phyloP scores from a whole-genome alignment of 2,329 filamentous ascomycete species.

The Aureobasidium zeae region DNA sequence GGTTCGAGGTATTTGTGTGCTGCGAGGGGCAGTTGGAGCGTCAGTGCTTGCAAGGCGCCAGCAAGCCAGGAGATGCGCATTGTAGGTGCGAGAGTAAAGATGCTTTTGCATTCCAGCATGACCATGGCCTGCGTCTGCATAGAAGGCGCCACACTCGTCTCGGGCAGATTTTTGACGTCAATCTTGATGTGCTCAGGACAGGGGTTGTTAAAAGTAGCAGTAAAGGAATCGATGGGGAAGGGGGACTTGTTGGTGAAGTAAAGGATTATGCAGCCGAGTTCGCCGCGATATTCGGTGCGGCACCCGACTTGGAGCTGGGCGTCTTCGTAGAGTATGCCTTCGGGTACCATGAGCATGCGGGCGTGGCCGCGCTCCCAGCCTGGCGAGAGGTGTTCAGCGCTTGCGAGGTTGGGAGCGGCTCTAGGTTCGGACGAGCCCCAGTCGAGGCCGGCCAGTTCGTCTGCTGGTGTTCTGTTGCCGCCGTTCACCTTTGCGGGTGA shows the following conservation, averaged over 20 bases:
- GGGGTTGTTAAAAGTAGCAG: constrained; percentile 79
- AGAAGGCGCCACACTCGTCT: constrained; percentile 64
- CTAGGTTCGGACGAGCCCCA: constrained; percentile 55
- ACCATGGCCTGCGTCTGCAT: constrained; percentile 86
- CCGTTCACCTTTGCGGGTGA: constrained; percentile 27
- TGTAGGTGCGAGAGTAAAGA: constrained; percentile 78
- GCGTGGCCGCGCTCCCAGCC: constrained; percentile 92
- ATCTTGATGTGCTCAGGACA: constrained; percentile 61
- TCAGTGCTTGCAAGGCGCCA: constrained; percentile 84
- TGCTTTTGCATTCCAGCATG: constrained; percentile 78
- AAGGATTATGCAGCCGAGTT: constrained; percentile 87
- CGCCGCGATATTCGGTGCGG: constrained; percentile 87
- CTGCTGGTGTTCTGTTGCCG: constrained; percentile 30
- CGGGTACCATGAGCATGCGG: constrained; percentile 64
- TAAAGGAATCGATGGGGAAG: constrained; percentile 71
- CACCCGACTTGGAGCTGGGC: constrained; percentile 86
- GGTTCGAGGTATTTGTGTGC: constrained; percentile 97
- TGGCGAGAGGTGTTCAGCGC: constrained; percentile 82
- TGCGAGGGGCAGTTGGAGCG: constrained; percentile 76
- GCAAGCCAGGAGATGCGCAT: constrained; percentile 91
- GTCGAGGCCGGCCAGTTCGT: constrained; percentile 75
- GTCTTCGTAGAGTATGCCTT: constrained; percentile 91
- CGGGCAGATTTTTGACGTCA: constrained; percentile 81
- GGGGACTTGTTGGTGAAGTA: constrained; percentile 95
- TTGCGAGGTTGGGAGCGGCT: constrained; percentile 78